Evolutionary conservation across 495 filamentous ascomycete species (phyloP), one percentile per base, ranked within the genome.

Genomic region (Daldinia caldariorum): DNA sequence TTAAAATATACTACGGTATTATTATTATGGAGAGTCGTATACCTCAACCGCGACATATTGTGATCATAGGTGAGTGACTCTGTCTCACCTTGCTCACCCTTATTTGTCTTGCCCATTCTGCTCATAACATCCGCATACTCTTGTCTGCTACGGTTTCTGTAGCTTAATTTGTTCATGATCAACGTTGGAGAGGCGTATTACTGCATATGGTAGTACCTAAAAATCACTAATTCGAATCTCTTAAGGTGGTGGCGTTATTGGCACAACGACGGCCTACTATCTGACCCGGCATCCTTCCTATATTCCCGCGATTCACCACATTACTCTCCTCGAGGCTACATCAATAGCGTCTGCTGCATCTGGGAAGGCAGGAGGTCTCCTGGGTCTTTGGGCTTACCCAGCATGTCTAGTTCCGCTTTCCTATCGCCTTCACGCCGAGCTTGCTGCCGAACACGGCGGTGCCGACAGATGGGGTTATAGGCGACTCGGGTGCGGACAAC

Each of bases 301-400:
- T 79, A 85, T 95, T 76, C 87, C 92, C 22, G 76, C 84, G 6
- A 84, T 87, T 37, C 91, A 97, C 76, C 89, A 82, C 57, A 88
- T 99, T 68, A 97, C 91, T 12, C 88, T 99, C 35, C 83, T 99
- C 66, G 95, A 99, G 84, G 94, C 95, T 0, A 89, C 89, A 13
- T 86, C 90, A 43, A 92, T 98, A 67, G 95, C 95, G 14, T 90
- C 94, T 10, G 94, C 91, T 26, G 95, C 95, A 43, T 97, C 93
- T 26, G 95, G 95, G 7, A 99, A 99, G 82, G 95, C 95, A 1
- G 95, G 95, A 4, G 95, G 95, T 1, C 85, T 99, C 12, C 83
- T 99, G 16, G 95, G 89, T 1, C 83, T 94, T 43, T 99, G 95
- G 95, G 95, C 95, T 10, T 97, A 97, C 74, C 95, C 95, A 1